phyloP scores from a whole-genome alignment of 106 monocot genomes.

The Dendrobium catenatum region DNA sequence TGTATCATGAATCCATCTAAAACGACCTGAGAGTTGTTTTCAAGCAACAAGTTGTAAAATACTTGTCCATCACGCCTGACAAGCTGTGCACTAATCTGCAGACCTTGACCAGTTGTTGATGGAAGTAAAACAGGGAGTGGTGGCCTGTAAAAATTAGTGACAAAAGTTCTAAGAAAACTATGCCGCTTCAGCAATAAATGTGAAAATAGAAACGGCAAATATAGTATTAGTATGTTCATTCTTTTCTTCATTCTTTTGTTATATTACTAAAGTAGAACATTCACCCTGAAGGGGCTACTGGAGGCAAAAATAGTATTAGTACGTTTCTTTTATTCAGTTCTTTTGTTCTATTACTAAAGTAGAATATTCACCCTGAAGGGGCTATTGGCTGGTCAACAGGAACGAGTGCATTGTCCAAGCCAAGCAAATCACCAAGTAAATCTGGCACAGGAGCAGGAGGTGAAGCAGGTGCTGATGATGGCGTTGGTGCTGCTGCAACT shows the following conservation, averaged over 20 bases:
- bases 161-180: background rate
- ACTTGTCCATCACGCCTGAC: conserved; percentile 77
- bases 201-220: background rate
- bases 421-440: conserved; percentile 93
- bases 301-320: conserved; percentile 5
- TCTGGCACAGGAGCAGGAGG: conserved; percentile 73
- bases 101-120: conserved; percentile 82
- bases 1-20: conserved; percentile 99
- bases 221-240: background rate
- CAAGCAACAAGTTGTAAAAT: conserved; percentile 70
- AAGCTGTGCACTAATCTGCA: conserved; percentile 93
- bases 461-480: conserved; percentile 20
- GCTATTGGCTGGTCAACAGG: conserved; percentile 71
- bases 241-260: background rate
- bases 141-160: conserved; percentile 39
- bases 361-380: conserved; percentile 48
- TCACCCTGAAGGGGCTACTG: conserved; percentile 61
- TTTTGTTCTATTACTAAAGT: background rate
- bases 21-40: conserved; percentile 54
- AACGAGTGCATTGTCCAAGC: conserved; percentile 70
- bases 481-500: conserved; percentile 21
- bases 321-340: background rate
- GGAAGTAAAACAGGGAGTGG: conserved; percentile 77
- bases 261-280: background rate
- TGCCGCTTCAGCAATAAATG: background rate